Base-by-base conservation (phyloP, 805 yeast species). In the Starmerella apis region DNA sequence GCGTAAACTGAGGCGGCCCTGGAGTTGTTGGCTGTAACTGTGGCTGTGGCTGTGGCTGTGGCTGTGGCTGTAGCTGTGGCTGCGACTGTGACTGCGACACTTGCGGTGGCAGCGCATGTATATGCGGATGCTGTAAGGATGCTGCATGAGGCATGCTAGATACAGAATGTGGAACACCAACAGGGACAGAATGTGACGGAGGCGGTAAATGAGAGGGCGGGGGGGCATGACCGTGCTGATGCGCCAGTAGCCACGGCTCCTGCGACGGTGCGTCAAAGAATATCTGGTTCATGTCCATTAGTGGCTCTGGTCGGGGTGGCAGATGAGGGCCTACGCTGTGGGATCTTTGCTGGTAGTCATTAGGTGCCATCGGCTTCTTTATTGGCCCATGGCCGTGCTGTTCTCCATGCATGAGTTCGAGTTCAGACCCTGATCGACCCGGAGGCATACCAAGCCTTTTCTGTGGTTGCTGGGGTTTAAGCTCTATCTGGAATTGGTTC, bases 401-500 rank as follows among this genome's bases (percentile, higher is more conserved):
- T 9, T 5, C 22, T 7, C 4, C 25, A 16, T 20, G 24, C 27
- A 36, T 36, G n/a, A 36, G 13, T 11, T 36, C 39, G 25, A 36
- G 14, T 16, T 19, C 39, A 8, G 14, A 25, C 5, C n/a, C 43
- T 11, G 43, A 31, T 16, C 43, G 31, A 4, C 18, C 31, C 22
- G 43, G 25, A 20, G 43, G 43, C 43, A 25, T 27, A 22, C 16
- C 28, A 19, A 6, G 22, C 50, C 9, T 13, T n/a, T 22, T 39
- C 46, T 35, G 46, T 9, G 31, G 19, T 25, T 11, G 46, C 31
- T 42, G 43, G 32, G 60, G 56, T 39, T 51, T 59, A 37, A 62
- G 49, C 25, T 59, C 59, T 6, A 62, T 64, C 53, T 62, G 64
- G 55, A 62, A 62, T 46, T 59, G 62, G 44, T 58, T 50, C 61